Conservation (phyloP, 306 rosid genomes). For the Ammopiptanthus mongolicus region DNA sequence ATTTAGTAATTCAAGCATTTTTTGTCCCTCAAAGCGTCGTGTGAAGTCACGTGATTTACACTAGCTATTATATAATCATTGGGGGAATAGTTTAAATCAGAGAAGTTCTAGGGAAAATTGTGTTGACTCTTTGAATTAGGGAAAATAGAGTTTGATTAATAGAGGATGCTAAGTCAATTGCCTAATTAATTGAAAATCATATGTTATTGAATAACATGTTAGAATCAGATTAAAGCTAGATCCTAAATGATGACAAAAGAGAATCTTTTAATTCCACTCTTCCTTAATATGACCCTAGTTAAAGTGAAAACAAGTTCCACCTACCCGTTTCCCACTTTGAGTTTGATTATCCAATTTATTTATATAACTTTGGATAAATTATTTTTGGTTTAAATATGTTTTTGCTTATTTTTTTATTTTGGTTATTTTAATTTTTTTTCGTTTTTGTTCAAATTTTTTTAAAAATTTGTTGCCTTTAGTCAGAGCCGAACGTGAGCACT, state of each 20-base stretch:
- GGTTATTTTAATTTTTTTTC: too few species aligned
- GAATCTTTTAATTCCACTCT: background rate
- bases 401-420: too few species aligned
- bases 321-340: background rate
- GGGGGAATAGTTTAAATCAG: background rate
- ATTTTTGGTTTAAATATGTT: too few species aligned
- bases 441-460: too few species aligned
- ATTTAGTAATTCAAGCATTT: background rate
- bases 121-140: background rate
- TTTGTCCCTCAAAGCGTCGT: background rate
- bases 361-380: background rate
- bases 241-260: background rate
- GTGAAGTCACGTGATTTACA: background rate
- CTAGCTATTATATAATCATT: background rate
- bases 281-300: background rate
- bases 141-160: too few species aligned
- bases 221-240: background rate
- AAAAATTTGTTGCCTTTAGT: too few species aligned
- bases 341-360: background rate
- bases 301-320: constrained; percentile 24
- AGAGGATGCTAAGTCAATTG: background rate
- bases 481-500: too few species aligned
- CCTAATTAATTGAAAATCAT: background rate
- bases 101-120: background rate
- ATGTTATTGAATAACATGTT: background rate